Conservation (phyloP, 208 protist species). For the Acanthamoeba polyphaga region DNA sequence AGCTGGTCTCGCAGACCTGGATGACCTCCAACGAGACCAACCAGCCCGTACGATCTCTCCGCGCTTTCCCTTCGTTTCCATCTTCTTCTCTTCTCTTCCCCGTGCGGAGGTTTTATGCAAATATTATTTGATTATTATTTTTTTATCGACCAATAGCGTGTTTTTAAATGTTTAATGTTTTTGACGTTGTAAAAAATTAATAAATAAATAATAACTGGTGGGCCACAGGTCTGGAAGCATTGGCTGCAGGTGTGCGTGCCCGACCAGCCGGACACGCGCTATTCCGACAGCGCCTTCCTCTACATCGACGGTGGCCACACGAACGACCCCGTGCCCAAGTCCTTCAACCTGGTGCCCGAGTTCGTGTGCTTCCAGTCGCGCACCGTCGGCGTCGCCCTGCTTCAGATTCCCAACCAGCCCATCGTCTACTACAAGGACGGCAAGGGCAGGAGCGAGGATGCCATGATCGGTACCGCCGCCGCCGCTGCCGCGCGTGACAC, state of each 20-base stretch:
- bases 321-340: slow-evolving; percentile 20
- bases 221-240: slow-evolving; percentile 77
- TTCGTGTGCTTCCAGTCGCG: slow-evolving; percentile 41
- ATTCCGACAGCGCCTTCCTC: slow-evolving; percentile 65
- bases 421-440: slow-evolving; percentile 79
- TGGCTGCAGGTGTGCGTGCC: slow-evolving; percentile 80
- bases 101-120: background rate
- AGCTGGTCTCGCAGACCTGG: slow-evolving; percentile 79
- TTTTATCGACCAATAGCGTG: background rate
- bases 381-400: slow-evolving; percentile 73
- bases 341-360: slow-evolving; percentile 41
- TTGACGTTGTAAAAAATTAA: too few species aligned
- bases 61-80: background rate
- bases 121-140: background rate
- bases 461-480: slow-evolving; percentile 71
- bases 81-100: background rate
- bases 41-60: background rate
- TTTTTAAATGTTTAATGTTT: background rate
- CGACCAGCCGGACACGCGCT: slow-evolving; percentile 54
- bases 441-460: slow-evolving; percentile 80
- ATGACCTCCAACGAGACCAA: slow-evolving; percentile 66
- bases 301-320: slow-evolving; percentile 79
- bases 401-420: slow-evolving; percentile 84
- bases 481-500: too few species aligned
- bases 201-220: too few species aligned